These are phyloP conservation scores for Boletales sp. DNA, from an alignment of 768 basidiomycete species.

Conservation along the genomic window DNA sequence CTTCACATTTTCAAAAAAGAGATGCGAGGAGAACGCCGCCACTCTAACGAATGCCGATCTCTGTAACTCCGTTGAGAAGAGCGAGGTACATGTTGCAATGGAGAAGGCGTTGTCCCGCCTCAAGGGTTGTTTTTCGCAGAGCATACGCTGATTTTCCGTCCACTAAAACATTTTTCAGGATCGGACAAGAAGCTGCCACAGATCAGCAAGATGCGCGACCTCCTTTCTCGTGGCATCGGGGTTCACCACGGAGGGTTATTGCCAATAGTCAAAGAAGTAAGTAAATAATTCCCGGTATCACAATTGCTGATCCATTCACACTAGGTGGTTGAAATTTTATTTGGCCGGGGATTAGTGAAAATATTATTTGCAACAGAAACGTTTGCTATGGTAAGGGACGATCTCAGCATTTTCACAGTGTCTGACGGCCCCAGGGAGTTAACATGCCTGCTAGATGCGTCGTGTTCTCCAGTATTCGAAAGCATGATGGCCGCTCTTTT, in stretches of 20 bases:
- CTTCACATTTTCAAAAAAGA: constrained; percentile 96
- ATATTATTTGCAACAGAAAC: constrained; percentile 98
- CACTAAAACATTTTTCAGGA: constrained; percentile 42
- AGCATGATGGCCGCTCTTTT: constrained; percentile 93
- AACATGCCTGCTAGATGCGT: constrained; percentile 99
- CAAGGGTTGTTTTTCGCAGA: constrained; percentile 58
- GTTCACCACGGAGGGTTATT: constrained; percentile 96
- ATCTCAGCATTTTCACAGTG: background rate
- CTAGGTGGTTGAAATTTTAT: constrained; percentile 93
- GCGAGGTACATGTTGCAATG: constrained; percentile 91
- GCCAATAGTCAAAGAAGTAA: constrained; percentile 94
- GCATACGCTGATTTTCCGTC: background rate
- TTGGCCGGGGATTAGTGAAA: constrained; percentile 93
- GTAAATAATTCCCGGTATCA: constrained; percentile 8
- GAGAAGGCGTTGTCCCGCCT: constrained; percentile 89
- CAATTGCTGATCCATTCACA: constrained; percentile 6
- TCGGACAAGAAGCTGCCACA: constrained; percentile 92
- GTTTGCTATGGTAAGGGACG: constrained; percentile 83
- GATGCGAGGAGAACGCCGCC: constrained; percentile 93
- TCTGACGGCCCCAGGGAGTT: constrained; percentile 65
- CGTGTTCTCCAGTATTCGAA: constrained; percentile 91
- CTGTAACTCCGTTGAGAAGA: constrained; percentile 88
- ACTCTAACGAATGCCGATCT: constrained; percentile 88
- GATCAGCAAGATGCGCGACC: constrained; percentile 83
- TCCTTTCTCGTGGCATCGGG: constrained; percentile 90